These are phyloP conservation scores for Lentinula edodes DNA, from an alignment of 768 basidiomycete species.

Conservation along the genomic window DNA sequence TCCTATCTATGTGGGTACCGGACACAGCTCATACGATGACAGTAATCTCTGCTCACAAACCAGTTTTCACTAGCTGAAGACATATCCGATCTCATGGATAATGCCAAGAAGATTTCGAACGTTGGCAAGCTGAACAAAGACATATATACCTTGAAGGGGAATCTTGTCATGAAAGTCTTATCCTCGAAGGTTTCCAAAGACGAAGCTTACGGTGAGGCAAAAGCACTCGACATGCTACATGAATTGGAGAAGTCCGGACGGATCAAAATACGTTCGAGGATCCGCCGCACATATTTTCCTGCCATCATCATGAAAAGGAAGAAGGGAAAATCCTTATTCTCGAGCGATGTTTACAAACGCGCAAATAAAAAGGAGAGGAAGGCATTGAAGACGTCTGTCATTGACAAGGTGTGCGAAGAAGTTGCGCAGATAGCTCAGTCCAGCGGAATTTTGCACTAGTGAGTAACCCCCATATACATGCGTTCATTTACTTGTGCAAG, in stretches of 20 bases:
- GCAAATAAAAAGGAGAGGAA: neutral
- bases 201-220: neutral
- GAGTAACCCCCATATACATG: neutral
- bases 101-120: neutral
- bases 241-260: neutral
- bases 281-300: neutral
- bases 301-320: neutral
- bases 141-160: neutral
- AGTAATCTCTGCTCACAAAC: neutral
- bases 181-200: neutral
- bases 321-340: neutral
- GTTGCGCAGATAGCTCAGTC: neutral
- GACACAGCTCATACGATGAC: no score
- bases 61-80: neutral
- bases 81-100: neutral
- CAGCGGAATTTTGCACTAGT: neutral
- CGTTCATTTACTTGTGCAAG: no score
- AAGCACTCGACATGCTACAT: neutral
- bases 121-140: neutral
- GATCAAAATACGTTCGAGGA: neutral
- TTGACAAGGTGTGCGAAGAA: neutral
- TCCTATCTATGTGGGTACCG: neutral
- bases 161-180: neutral
- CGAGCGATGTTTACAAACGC: neutral
- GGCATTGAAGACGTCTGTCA: neutral